Base-by-base conservation (phyloP, 495 filamentous ascomycete species). In the Daldinia caldariorum region DNA sequence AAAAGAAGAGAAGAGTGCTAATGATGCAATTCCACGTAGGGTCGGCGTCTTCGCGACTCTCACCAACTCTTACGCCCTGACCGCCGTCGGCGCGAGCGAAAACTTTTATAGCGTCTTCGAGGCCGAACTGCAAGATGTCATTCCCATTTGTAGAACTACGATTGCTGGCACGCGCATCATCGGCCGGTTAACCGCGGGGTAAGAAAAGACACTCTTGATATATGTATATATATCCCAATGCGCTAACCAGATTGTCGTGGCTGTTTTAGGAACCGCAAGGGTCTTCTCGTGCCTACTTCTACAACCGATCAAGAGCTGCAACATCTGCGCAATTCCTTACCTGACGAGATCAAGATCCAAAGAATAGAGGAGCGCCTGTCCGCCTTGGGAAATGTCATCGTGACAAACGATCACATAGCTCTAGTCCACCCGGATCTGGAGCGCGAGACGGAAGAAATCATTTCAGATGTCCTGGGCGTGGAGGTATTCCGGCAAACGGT, bases 71-170 rank as follows among this genome's bases (percentile, higher is more conserved):
- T 99, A 95, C 79, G 91, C 92, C 66, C 82, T 99, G 69, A 93
- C 97, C 69, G 94, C 95, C 58, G 86, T 97, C 60, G 96, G 95
- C 74, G 94, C 91, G 53, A 97, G 92, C 70, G 94, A 97, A 87
- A 98, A 97, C 84, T 99, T 99, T 81, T 99, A 98, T 87, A 86
- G 85, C 84, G 86, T 98, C 72, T 99, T 99, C 84, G 96, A 99
- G 83, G 89, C 95, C 61, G 95, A 99, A 83, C 85, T 99, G 37
- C 92, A 95, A 84, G 96, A 98, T 83, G 90, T 97, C 61, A 97
- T 99, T 60, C 95, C 95, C 67, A 97, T 98, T 82, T 97, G 94
- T 82, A 92, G 94, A 77, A 92, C 93, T 59, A 97, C 94, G n/a
- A 98, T 99, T 76, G 94, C 93, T 32, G 96, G 95, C 63, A 99